A percentile compares a stretch with the other conserved stretches of the same genome.
phyloP scores from a whole-genome alignment of 805 yeast species.

The Metschnikowia cerradonensis region DNA sequence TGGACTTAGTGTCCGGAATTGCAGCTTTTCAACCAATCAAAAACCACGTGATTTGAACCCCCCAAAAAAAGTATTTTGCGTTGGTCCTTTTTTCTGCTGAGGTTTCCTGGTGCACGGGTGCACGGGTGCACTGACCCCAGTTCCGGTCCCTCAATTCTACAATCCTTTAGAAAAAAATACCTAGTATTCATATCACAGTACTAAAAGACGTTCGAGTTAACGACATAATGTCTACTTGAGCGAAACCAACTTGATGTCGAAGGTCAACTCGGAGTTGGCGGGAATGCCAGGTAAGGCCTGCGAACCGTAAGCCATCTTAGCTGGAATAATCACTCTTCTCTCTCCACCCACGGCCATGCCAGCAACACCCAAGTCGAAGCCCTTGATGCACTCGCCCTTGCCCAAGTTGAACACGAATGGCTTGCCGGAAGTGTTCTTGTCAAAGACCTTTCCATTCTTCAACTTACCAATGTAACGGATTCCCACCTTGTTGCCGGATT shows the following conservation, averaged over 20 bases:
- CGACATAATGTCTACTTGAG: conserved; percentile 50
- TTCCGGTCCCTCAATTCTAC: too few species aligned
- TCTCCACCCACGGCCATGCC: conserved; percentile 99
- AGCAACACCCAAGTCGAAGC: conserved; percentile 97
- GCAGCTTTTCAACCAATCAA: too few species aligned
- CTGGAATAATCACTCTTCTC: conserved; percentile 94
- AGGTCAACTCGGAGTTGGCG: conserved; percentile 92
- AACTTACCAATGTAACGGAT: conserved; percentile 97
- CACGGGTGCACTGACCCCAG: too few species aligned
- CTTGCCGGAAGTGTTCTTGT: conserved; percentile 95
- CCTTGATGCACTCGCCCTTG: conserved; percentile 97
- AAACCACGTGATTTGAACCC: too few species aligned
- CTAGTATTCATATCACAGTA: too few species aligned
- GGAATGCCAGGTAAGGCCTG: conserved; percentile 96
- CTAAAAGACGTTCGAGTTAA: too few species aligned
- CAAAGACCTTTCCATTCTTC: conserved; percentile 93
- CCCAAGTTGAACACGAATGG: conserved; percentile 91
- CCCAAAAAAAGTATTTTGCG: too few species aligned
- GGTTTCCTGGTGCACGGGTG: too few species aligned
- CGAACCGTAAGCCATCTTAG: conserved; percentile 92
- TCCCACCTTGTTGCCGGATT: conserved; percentile 85
- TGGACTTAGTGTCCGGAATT: too few species aligned
- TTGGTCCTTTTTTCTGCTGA: too few species aligned
- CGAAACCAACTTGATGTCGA: conserved; percentile 90
- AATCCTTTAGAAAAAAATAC: too few species aligned